phyloP scores from a whole-genome alignment of 2,329 filamentous ascomycete genomes.

The Fusarium sp. region DNA sequence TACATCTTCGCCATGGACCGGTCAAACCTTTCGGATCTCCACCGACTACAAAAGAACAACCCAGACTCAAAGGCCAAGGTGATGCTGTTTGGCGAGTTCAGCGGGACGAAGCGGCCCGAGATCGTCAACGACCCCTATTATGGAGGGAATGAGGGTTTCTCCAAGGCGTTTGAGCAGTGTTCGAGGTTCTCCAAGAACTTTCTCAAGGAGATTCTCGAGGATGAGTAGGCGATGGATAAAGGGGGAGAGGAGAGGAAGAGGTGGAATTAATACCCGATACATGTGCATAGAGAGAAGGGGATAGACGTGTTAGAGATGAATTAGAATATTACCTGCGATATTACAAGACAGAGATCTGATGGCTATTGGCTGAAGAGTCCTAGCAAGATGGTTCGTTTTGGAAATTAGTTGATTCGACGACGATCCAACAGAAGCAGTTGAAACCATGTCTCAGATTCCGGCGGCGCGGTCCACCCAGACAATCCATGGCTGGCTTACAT shows the following conservation, averaged over 20 bases:
- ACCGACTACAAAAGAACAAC: constrained; percentile 69
- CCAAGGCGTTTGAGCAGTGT: constrained; percentile 87
- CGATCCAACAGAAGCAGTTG: constrained; percentile 23
- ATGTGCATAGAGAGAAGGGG: constrained; percentile 30
- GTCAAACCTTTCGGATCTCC: constrained; percentile 79
- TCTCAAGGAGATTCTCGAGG: constrained; percentile 65
- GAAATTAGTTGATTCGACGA: constrained; percentile 17
- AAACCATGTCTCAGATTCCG: constrained; percentile 30
- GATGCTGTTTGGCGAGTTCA: constrained; percentile 86
- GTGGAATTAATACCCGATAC: constrained; percentile 42
- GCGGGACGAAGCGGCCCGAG: constrained; percentile 74
- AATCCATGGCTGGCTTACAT: background rate
- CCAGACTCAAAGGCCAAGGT: constrained; percentile 73
- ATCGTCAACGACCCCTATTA: constrained; percentile 93
- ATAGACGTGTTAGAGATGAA: background rate
- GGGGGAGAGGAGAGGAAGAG: background rate
- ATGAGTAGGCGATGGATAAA: constrained; percentile 9
- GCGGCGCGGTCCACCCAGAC: constrained; percentile 18
- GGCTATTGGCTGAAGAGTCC: constrained; percentile 23
- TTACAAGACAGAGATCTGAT: background rate
- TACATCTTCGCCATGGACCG: constrained; percentile 97
- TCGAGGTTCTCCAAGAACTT: constrained; percentile 82
- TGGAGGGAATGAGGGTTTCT: constrained; percentile 84
- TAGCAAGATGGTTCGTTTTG: constrained; percentile 17
- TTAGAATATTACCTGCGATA: background rate